Evolutionary conservation across 2,329 filamentous ascomycete species (phyloP).

Genomic region (Penicillium sp.): DNA sequence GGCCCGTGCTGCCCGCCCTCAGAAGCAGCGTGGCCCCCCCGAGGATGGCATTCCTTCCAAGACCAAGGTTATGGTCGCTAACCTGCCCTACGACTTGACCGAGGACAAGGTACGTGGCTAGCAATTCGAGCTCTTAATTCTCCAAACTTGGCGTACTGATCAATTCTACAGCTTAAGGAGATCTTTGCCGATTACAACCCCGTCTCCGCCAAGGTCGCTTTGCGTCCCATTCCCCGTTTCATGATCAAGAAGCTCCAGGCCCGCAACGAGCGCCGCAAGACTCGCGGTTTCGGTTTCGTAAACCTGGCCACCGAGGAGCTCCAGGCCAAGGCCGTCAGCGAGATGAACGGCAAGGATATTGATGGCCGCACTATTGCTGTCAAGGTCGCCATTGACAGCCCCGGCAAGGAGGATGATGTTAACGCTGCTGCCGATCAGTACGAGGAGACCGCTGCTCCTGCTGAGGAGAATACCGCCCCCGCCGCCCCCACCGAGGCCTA

Average conservation of each 20-base stretch:
- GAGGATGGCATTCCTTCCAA: constrained; percentile 97
- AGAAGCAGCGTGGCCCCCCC: constrained; percentile 87
- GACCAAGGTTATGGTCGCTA: constrained; percentile 99
- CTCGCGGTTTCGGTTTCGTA: constrained; percentile 97
- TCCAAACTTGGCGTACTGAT: constrained; percentile 25
- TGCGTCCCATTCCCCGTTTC: constrained; percentile 96
- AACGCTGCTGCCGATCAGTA: constrained; percentile 49
- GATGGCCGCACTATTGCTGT: constrained; percentile 98
- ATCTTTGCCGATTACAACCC: constrained; percentile 92
- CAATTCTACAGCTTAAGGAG: constrained; percentile 75
- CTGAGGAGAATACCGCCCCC: constrained; percentile 43
- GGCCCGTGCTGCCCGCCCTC: constrained; percentile 52
- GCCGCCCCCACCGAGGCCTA: constrained; percentile 31
- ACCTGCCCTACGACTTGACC: constrained; percentile 95
- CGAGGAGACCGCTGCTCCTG: constrained; percentile 43
- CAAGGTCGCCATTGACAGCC: constrained; percentile 99
- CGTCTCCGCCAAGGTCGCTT: constrained; percentile 94
- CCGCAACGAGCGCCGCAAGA: constrained; percentile 96
- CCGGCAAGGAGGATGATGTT: constrained; percentile 92
- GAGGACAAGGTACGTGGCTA: constrained; percentile 82
- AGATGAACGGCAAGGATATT: constrained; percentile 99
- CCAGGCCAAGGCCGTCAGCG: constrained; percentile 92
- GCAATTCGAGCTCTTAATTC: not conserved
- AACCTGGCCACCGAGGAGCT: constrained; percentile 92
- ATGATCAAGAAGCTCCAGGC: constrained; percentile 99